Evolutionary conservation across 2,329 filamentous ascomycete species (phyloP).

Genomic region (Nemania sp.): DNA sequence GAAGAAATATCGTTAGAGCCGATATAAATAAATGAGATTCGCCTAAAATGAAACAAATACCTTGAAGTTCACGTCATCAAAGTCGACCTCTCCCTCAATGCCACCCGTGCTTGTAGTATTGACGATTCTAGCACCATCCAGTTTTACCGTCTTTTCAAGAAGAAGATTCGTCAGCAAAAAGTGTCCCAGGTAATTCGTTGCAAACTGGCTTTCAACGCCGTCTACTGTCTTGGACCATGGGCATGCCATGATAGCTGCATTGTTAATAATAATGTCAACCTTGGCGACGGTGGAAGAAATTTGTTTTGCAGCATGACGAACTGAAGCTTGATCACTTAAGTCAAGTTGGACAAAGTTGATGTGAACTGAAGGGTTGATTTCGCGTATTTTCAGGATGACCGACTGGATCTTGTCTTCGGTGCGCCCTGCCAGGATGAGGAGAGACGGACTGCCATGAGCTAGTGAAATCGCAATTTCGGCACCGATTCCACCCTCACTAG

Average conservation of each 20-base stretch:
- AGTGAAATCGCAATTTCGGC: slow-evolving; percentile 24
- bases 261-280: slow-evolving; percentile 27
- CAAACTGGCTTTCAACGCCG: slow-evolving; percentile 28
- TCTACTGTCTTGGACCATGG: slow-evolving; percentile 22
- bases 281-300: slow-evolving; percentile 1
- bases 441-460: slow-evolving; percentile 10
- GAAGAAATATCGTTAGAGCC: neutral
- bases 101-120: slow-evolving; percentile 25
- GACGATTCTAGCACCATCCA: slow-evolving; percentile 10
- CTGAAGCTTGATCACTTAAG: slow-evolving; percentile 15
- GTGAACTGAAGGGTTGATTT: slow-evolving; percentile 18
- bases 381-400: slow-evolving; percentile 21
- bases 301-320: neutral
- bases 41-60: slow-evolving; percentile 15
- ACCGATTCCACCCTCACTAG: slow-evolving; percentile 25
- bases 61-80: slow-evolving; percentile 23
- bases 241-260: slow-evolving; percentile 31
- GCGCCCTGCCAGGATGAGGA: slow-evolving; percentile 23
- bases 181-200: slow-evolving; percentile 25
- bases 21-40: too few relatives aligned
- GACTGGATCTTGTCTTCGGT: slow-evolving; percentile 19
- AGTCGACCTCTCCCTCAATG: slow-evolving; percentile 2
- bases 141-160: slow-evolving; percentile 5
- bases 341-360: slow-evolving; percentile 17
- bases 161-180: slow-evolving; percentile 26